Conservation (phyloP, 2,329 filamentous ascomycete genomes). For the Chaetomiaceae sp. region DNA sequence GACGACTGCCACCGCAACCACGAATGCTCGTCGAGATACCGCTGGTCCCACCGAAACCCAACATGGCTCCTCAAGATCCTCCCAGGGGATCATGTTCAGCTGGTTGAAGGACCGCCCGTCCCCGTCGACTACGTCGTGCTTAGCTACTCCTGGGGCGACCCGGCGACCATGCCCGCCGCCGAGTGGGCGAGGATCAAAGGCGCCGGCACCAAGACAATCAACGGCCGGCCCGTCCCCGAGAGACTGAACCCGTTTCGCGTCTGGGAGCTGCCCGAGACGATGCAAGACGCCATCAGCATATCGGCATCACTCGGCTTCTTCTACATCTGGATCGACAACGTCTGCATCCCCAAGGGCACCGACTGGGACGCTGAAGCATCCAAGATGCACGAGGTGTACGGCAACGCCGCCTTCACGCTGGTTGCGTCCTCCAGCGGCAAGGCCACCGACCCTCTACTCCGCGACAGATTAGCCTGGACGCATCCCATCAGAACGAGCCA, state of each 20-base stretch:
- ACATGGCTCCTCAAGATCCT: slow-evolving; percentile 27
- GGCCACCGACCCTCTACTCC: slow-evolving; percentile 24
- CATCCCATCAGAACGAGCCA: slow-evolving; percentile 23
- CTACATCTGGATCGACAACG: slow-evolving; percentile 28
- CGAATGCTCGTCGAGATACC: slow-evolving; percentile 25
- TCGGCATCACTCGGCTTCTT: slow-evolving; percentile 19
- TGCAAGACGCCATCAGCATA: slow-evolving; percentile 27
- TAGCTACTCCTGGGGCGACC: slow-evolving; percentile 29
- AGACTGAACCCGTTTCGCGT: slow-evolving; percentile 20
- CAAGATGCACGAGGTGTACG: slow-evolving; percentile 28
- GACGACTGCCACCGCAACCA: slow-evolving; percentile 24
- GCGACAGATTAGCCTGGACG: slow-evolving; percentile 23
- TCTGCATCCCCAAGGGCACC: slow-evolving; percentile 28
- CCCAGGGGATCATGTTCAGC: slow-evolving; percentile 11
- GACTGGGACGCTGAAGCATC: slow-evolving; percentile 28
- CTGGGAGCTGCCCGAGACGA: slow-evolving; percentile 23
- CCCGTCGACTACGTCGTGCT: slow-evolving; percentile 26
- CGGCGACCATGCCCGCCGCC: slow-evolving; percentile 21
- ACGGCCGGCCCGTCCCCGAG: slow-evolving; percentile 25
- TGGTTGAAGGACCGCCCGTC: slow-evolving; percentile 16
- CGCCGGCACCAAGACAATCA: slow-evolving; percentile 23
- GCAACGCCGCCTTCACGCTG: slow-evolving; percentile 27
- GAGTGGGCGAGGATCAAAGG: slow-evolving; percentile 27
- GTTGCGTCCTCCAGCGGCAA: slow-evolving; percentile 25
- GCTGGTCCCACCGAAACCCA: slow-evolving; percentile 27